Base-by-base conservation (phyloP, 805 yeast genomes). In the Ogataea nonfermentans region DNA sequence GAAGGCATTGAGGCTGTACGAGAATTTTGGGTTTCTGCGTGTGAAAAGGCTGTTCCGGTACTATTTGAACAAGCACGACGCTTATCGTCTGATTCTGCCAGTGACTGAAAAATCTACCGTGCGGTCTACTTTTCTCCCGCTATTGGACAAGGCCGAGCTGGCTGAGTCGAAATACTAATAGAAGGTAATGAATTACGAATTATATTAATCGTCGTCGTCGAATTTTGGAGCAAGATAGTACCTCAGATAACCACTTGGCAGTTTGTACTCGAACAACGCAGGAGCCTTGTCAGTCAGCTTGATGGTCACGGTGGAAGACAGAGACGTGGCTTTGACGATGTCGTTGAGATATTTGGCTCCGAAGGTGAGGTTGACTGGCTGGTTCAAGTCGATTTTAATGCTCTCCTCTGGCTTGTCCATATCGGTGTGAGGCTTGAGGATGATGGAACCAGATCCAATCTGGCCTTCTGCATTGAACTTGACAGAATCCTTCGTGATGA, bases 151-250 rank as follows among this genome's bases (percentile, higher is more conserved):
- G 4, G 41, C 45, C 5, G 48, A 54, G 19, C 20, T 43, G 14
- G 36, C 51, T 4, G 61, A 57, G 17, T 54, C 60, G 8, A 49
- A 45, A 33, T 61, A 57, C 40, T 57, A 32, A 43, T 35, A 23
- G 26, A 27, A 26, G 11, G 27, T 12, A 30, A 33, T 26, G 8
- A 17, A 20, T 13, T 32, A 13, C 29, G 20, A 15, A 28, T 13
- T 16, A 8, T 24, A n/a, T 59, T 68, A 78, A 50, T 85, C 93
- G 49, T 86, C 95, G 49, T 90, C 98, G 51, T 85, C 96, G 62
- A 93, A 88, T 75, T 93, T 91, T 44, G 99, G 99, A 54, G 99
- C 99, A 64, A 93, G 76, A 77, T 86, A 93, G 78, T 85, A 93
- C 63, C 96, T 83, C 63, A 93, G 73, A 67, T 87, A 86, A 39